phyloP scores from a whole-genome alignment of 2,329 filamentous ascomycete species.

The Pseudopyrenochaeta lycopersici region DNA sequence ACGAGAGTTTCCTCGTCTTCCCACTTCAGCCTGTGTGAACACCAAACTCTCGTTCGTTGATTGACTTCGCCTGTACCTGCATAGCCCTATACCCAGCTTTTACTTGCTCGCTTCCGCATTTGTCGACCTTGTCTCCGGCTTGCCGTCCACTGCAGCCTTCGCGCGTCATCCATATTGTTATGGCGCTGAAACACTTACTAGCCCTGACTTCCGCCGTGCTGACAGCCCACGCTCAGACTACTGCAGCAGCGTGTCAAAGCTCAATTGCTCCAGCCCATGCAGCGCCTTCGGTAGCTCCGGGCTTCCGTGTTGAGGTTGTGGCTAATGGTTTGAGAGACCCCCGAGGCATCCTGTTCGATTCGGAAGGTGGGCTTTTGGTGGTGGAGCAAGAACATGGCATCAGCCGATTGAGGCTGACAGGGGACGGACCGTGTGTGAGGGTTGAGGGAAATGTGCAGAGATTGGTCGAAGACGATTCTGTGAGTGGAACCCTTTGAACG shows the following conservation, averaged over 20 bases:
- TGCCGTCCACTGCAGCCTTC: constrained; percentile 13
- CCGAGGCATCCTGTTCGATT: constrained; percentile 59
- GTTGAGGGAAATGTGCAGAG: constrained; percentile 29
- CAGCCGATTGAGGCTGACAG: constrained; percentile 47
- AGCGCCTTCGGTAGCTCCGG: constrained; percentile 52
- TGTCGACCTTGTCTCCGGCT: not conserved
- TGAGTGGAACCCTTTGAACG: constrained; percentile 24
- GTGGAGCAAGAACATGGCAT: constrained; percentile 55
- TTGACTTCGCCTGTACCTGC: constrained; percentile 15
- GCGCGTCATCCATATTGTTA: constrained; percentile 21
- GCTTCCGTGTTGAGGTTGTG: constrained; percentile 56
- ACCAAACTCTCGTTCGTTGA: not conserved
- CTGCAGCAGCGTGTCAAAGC: constrained; percentile 43
- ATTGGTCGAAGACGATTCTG: constrained; percentile 37
- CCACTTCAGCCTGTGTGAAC: not conserved
- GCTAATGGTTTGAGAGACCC: constrained; percentile 56
- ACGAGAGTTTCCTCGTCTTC: not conserved
- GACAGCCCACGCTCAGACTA: constrained; percentile 33
- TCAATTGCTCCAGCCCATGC: constrained; percentile 49
- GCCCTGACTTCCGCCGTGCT: constrained; percentile 31
- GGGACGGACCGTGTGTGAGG: constrained; percentile 40
- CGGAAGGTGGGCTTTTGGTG: constrained; percentile 58
- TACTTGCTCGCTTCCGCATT: constrained; percentile 1
- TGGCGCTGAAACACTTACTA: constrained; percentile 37
- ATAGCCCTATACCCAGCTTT: constrained; percentile 3